Evolutionary conservation across 2,329 filamentous ascomycete species (phyloP).

Genomic region (Lizonia empirigonia): DNA sequence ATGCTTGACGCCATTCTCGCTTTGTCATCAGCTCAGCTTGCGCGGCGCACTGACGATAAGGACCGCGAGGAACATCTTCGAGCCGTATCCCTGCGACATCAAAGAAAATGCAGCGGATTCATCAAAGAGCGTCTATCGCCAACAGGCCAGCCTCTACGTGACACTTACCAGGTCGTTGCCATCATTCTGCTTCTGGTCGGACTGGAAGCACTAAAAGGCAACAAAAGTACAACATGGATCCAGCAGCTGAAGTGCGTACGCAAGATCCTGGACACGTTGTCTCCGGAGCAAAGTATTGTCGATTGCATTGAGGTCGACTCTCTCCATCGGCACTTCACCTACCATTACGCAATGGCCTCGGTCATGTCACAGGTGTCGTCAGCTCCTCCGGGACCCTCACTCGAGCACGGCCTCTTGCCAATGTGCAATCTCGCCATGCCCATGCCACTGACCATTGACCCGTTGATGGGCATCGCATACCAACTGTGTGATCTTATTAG

Average conservation of each 20-base stretch:
- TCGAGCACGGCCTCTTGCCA: conserved; percentile 29
- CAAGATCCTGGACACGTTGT: conserved; percentile 35
- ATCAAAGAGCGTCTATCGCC: conserved; percentile 39
- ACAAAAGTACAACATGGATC: conserved; percentile 43
- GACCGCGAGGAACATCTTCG: conserved; percentile 39
- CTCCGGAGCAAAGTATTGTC: conserved; percentile 30
- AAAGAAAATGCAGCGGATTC: conserved; percentile 42
- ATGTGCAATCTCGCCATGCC: conserved; percentile 25
- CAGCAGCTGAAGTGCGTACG: conserved; percentile 44
- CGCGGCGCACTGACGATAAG: conserved; percentile 32
- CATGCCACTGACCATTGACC: conserved; percentile 40
- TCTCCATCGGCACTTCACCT: conserved; percentile 45
- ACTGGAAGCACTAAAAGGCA: conserved; percentile 44
- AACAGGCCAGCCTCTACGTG: conserved; percentile 30
- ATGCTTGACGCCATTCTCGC: conserved; percentile 46
- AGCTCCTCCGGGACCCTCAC: conserved; percentile 15
- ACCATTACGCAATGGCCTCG: conserved; percentile 45
- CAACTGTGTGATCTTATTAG: conserved; percentile 43
- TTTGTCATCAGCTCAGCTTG: conserved; percentile 44
- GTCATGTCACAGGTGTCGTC: conserved; percentile 41
- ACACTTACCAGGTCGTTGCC: conserved; percentile 43
- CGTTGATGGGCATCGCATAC: conserved; percentile 46
- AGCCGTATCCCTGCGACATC: conserved; percentile 38
- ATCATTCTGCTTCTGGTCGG: conserved; percentile 44
- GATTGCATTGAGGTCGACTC: conserved; percentile 43